A percentile compares a stretch with the other conserved stretches of the same genome.
These are phyloP conservation scores for Collariella sp. DNA, from an alignment of 495 filamentous ascomycete genomes.

Conservation along the genomic window DNA sequence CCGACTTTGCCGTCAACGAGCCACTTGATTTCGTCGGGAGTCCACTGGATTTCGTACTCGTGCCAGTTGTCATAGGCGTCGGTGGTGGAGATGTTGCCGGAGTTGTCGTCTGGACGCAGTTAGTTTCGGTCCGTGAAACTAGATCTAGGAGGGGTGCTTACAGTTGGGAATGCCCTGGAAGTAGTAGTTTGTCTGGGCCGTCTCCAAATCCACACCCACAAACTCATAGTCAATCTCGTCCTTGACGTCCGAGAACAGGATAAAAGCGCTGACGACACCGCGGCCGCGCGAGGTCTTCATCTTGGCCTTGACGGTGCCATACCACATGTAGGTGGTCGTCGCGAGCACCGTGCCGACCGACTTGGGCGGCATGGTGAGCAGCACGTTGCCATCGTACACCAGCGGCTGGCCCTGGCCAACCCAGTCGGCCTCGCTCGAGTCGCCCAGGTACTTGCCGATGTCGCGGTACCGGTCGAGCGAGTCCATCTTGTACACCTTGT, in stretches of 20 bases:
- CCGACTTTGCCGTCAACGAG: constrained; percentile 66
- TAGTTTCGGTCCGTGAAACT: neutral
- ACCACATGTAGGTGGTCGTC: constrained; percentile 90
- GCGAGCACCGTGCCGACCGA: constrained; percentile 82
- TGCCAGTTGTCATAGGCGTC: constrained; percentile 76
- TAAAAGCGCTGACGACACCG: constrained; percentile 94
- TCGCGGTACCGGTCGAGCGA: constrained; percentile 57
- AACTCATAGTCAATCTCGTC: constrained; percentile 98
- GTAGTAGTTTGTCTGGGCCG: constrained; percentile 91
- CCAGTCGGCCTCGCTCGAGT: constrained; percentile 73
- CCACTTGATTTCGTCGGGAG: constrained; percentile 77
- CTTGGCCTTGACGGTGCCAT: constrained; percentile 79
- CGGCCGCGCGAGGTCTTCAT: constrained; percentile 77
- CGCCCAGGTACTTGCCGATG: constrained; percentile 77
- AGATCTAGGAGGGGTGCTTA: constrained; percentile 40
- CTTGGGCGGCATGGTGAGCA: constrained; percentile 79
- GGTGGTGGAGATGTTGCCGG: constrained; percentile 55
- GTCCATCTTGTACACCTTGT: constrained; percentile 60
- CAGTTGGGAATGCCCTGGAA: constrained; percentile 90
- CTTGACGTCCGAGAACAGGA: constrained; percentile 86
- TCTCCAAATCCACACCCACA: constrained; percentile 67
- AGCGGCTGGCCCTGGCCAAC: constrained; percentile 71
- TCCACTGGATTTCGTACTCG: constrained; percentile 91
- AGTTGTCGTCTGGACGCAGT: constrained; percentile 55
- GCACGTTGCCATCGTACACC: constrained; percentile 50